Conservation (phyloP, 768 basidiomycete genomes). For the Pulveroboletus sp. region DNA sequence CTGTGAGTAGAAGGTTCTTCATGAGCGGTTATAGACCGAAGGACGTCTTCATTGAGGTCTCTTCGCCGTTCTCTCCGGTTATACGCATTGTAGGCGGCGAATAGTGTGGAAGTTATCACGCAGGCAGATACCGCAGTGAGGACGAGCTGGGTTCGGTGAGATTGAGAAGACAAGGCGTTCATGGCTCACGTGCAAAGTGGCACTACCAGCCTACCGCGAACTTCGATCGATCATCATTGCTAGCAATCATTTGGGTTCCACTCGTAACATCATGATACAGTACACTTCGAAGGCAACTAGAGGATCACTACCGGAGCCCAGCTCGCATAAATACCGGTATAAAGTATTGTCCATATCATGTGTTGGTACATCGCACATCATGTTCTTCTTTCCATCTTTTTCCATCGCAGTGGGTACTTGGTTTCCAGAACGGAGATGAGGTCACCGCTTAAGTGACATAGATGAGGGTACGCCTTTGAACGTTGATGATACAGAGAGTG, state of each 20-base stretch:
- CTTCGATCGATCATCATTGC: neutral
- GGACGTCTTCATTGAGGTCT: conserved; percentile 56
- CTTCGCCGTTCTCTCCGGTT: conserved; percentile 46
- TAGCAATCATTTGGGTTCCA: neutral
- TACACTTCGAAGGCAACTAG: conserved; percentile 5
- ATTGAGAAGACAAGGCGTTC: conserved; percentile 31
- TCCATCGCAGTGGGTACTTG: neutral
- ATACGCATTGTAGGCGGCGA: conserved; percentile 59
- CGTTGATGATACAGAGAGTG: conserved; percentile 48
- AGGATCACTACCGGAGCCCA: conserved; percentile 8
- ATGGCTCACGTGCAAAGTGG: conserved; percentile 10
- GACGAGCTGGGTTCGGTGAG: conserved; percentile 65
- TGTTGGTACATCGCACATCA: conserved; percentile 21
- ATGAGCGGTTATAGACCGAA: conserved; percentile 43
- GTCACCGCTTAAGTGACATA: conserved; percentile 29
- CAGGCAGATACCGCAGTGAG: conserved; percentile 66
- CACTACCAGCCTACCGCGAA: too few relatives aligned
- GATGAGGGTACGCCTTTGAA: conserved; percentile 46
- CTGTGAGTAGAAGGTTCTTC: neutral
- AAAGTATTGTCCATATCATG: conserved; percentile 15
- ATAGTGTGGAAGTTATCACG: conserved; percentile 51
- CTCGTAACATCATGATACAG: neutral
- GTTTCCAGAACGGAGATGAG: neutral
- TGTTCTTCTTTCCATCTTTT: conserved; percentile 3
- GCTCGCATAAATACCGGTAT: conserved; percentile 27